Evolutionary conservation across 306 rosid genomes (phyloP).

Genomic region (Astragalus glycyphyllos): DNA sequence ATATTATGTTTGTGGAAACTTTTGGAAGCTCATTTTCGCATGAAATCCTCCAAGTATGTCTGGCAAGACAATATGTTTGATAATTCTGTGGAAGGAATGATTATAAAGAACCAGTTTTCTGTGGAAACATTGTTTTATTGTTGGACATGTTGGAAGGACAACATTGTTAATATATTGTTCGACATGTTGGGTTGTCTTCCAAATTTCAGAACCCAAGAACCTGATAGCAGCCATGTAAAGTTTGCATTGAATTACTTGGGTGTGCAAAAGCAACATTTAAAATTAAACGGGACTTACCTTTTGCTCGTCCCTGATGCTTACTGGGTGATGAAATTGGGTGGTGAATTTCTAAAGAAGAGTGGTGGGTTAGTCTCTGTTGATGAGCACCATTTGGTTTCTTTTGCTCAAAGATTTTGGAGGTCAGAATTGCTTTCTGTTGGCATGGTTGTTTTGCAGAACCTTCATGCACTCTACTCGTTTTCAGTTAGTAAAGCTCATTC

Average conservation of each 20-base stretch:
- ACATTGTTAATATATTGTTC: constrained; percentile 40
- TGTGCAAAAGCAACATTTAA: constrained; percentile 45
- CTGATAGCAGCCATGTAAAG: constrained; percentile 35
- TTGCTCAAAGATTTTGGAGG: constrained; percentile 59
- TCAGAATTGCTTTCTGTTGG: constrained; percentile 63
- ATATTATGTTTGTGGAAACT: constrained; percentile 61
- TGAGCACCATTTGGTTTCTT: constrained; percentile 44
- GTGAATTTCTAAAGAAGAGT: constrained; percentile 40
- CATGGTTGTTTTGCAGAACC: constrained; percentile 51
- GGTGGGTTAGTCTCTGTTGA: constrained; percentile 54
- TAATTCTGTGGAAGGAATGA: constrained; percentile 44
- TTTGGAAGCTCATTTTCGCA: constrained; percentile 65
- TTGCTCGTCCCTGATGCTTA: constrained; percentile 63
- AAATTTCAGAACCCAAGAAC: constrained; percentile 46
- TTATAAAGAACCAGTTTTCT: constrained; percentile 50
- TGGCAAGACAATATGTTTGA: constrained; percentile 49
- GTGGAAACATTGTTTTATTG: constrained; percentile 61
- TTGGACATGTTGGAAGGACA: constrained; percentile 77
- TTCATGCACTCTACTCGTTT: constrained; percentile 48
- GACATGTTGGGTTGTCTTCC: constrained; percentile 39
- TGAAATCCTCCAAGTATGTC: constrained; percentile 42
- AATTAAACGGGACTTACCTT: constrained; percentile 40
- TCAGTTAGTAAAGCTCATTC: constrained; percentile 34
- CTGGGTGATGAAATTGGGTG: constrained; percentile 57
- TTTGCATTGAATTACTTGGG: constrained; percentile 71